Percentiles rank a stretch among this genome's conserved stretches.
These are phyloP conservation scores for Cladophialophora bantiana DNA, from an alignment of 2,329 filamentous ascomycete species.

Conservation along the genomic window DNA sequence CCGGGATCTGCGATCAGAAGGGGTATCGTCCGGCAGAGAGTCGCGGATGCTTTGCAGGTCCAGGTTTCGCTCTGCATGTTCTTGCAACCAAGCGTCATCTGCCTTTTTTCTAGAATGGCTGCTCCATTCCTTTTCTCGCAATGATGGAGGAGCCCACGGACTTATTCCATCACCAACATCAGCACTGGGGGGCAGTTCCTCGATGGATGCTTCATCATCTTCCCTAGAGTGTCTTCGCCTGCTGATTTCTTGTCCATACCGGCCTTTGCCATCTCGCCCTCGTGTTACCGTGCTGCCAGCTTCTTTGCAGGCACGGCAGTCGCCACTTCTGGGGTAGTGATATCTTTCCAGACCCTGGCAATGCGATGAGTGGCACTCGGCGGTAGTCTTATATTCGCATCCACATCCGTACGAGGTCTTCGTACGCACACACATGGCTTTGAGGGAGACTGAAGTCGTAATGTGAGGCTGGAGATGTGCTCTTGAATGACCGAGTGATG, in stretches of 20 bases:
- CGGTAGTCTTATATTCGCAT: conserved; percentile 36
- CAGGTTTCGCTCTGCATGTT: conserved; percentile 36
- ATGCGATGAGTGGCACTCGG: conserved; percentile 29
- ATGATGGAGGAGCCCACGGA: conserved; percentile 31
- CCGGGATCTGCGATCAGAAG: conserved; percentile 23
- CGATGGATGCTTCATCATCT: conserved; percentile 17
- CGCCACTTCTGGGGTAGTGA: conserved; percentile 33
- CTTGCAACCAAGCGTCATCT: conserved; percentile 38
- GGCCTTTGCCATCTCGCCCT: conserved; percentile 39
- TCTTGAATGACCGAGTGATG: conserved; percentile 16
- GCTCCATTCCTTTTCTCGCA: conserved; percentile 38
- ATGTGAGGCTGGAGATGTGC: conserved; percentile 13
- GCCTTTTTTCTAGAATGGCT: conserved; percentile 37
- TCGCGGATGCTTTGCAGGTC: conserved; percentile 37
- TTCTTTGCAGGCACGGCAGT: conserved; percentile 38
- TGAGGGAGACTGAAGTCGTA: conserved; percentile 1
- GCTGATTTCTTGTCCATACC: conserved; percentile 35
- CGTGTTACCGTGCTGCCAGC: conserved; percentile 35
- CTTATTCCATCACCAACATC: conserved; percentile 29
- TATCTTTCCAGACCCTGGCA: conserved; percentile 36
- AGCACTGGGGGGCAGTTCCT: conserved; percentile 9
- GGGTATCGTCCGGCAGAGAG: conserved; percentile 23
- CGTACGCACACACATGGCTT: conserved; percentile 39
- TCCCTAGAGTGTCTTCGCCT: conserved; percentile 18
- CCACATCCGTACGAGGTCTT: conserved; percentile 42